Evolutionary conservation across 495 filamentous ascomycete species (phyloP), one percentile per base, ranked within the genome.

Genomic region (Aspergillus conjunctus): DNA sequence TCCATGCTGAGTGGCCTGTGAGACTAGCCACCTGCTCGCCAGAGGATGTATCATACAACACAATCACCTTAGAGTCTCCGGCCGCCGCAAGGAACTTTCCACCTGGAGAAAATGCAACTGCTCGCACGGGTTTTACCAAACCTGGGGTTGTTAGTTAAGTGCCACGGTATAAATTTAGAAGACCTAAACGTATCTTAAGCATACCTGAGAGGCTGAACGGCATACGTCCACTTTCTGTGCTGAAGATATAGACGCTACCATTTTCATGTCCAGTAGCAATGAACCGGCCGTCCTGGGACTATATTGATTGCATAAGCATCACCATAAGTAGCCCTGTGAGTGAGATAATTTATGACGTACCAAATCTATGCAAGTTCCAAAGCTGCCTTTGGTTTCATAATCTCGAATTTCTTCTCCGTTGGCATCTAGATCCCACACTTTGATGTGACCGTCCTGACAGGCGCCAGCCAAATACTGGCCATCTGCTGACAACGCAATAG

Each of bases 261-360:
- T 90, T 96, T 71, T 96, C 87, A 73, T 98, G 95, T 0, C 94
- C 94, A 58, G 88, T 93, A 9, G 93, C 94, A 50, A 93, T 92
- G 66, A 93, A 86, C 58, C 83, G 85, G 54, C 92, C 93, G 73
- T 98, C 89, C 31, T 81, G 59, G 52, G 86, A 88, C 86, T 88
- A 58, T 32, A 51, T 9, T 32, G 17, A 43, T 11, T 17, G 32
- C 44, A 22, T 60, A 5, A 65, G 67, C 15, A 66, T 54, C 18
- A 49, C 17, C 26, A 10, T n/a, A 59, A 18, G 7, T n/a, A 66
- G 52, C 4, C 37, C 11, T 41, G 26, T 7, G 17, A 17, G 11
- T 44, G 52, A 21, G n/a, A 20, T 17, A 30, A 15, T 43, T 46
- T 3, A 34, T 43, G 0, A 41, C 77, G 55, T 74, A 89, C 87